Evolutionary conservation across 495 filamentous ascomycete species (phyloP).

Genomic region (Cryomyces minteri): DNA sequence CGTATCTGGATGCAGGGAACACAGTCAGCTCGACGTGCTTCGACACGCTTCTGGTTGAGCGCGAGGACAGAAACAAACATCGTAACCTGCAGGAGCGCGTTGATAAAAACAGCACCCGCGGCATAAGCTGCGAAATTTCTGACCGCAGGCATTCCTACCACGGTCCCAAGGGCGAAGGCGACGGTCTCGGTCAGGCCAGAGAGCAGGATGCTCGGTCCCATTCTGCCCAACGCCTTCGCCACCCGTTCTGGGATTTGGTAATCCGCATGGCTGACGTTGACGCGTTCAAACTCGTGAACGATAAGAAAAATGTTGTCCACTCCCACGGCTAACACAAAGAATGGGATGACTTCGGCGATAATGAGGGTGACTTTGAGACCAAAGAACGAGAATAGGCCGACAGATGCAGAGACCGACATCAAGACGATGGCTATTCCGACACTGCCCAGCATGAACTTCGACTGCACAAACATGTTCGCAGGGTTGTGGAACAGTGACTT

Average conservation of each 20-base stretch:
- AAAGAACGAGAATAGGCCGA: conserved; percentile 77
- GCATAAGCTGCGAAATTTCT: conserved; percentile 94
- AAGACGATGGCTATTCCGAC: conserved; percentile 86
- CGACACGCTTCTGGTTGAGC: conserved; percentile 74
- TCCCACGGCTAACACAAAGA: conserved; percentile 86
- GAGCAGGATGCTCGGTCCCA: conserved; percentile 93
- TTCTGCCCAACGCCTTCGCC: conserved; percentile 70
- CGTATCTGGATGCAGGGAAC: conserved; percentile 72
- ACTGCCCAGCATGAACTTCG: conserved; percentile 85
- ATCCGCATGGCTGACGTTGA: conserved; percentile 78
- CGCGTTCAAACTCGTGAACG: conserved; percentile 91
- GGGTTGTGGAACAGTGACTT: conserved; percentile 62
- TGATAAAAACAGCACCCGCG: conserved; percentile 90
- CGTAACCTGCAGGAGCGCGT: conserved; percentile 83
- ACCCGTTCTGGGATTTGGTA: conserved; percentile 69
- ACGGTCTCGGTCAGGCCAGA: conserved; percentile 86
- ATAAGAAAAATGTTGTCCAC: conserved; percentile 99
- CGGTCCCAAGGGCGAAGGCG: conserved; percentile 79
- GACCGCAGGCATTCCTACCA: conserved; percentile 94
- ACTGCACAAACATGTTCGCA: conserved; percentile 69
- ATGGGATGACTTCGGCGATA: conserved; percentile 96
- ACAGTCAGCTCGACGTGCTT: conserved; percentile 77
- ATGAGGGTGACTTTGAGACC: conserved; percentile 90
- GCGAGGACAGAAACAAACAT: conserved; percentile 88
- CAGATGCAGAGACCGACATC: conserved; percentile 91